Evolutionary conservation across 306 rosid genomes (phyloP), one percentile per base, ranked within the genome.

Genomic region (Pterocarpus santalinus): DNA sequence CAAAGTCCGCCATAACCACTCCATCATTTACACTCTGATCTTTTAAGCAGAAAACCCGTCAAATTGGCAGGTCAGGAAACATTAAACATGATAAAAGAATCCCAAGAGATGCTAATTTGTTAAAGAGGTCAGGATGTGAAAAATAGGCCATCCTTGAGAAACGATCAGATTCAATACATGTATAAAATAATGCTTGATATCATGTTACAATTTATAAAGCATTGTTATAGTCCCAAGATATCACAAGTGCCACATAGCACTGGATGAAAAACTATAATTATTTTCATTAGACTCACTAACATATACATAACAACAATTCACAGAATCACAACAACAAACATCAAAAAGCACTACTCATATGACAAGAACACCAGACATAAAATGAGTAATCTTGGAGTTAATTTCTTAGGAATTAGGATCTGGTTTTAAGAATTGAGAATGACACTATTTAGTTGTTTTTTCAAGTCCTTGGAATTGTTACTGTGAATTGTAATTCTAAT

Each of bases 21-120:
- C 33, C 51, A 65, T 41, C 66, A 57, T 34, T 22, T 28, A 66
- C 43, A 61, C 49, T 60, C 57, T 51, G 67, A 82, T 49, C 75
- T 69, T 64, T 22, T 22, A 53, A 53, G 69, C 69, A 76, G 33
- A 46, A 17, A 46, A 64, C 44, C 49, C 74, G 64, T 86, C 58
- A 28, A 30, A 66, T 49, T 63, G 81, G 72, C 51, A 70, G 78
- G 15, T 78, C 51, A 55, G 32, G 49, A 75, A 69, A 77, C 17
- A 36, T 36, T 58, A 17, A 63, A 72, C 47, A 22, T n/a, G 65
- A 62, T 73, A 53, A 51, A n/a, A 11, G 46, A 67, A 70, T 73
- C 67, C 65, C 36, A 30, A 16, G 74, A 51, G 53, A 62, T 30
- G 73, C 22, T 62, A 35, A 44, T 62, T 68, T 62, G 47, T 35